A percentile compares a stretch with the other conserved stretches of the same genome.
These are phyloP conservation scores for Solanum medicagineum DNA, from an alignment of 257 asterid genomes.

Conservation along the genomic window DNA sequence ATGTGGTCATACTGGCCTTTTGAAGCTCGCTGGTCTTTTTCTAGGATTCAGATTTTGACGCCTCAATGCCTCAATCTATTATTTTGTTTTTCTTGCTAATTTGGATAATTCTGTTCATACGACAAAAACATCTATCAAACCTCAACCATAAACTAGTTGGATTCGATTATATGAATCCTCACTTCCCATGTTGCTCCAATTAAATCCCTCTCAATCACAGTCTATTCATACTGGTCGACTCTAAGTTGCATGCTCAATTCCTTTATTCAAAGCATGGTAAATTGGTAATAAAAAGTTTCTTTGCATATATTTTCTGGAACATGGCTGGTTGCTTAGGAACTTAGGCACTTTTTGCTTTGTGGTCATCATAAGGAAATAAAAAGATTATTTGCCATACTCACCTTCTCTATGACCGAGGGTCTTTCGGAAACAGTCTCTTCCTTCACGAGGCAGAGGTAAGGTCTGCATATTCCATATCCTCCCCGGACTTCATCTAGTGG, in stretches of 20 bases:
- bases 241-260: neutral
- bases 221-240: neutral
- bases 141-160: neutral
- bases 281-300: neutral
- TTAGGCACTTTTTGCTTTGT: neutral
- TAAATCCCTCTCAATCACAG: neutral
- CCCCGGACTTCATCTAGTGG: too few relatives aligned
- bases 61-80: neutral
- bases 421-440: too few relatives aligned
- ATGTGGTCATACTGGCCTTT: neutral
- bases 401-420: neutral
- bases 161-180: neutral
- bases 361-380: neutral
- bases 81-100: neutral
- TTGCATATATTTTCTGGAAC: neutral
- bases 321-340: neutral
- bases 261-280: neutral
- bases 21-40: neutral
- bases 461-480: too few relatives aligned
- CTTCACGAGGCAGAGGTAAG: too few relatives aligned
- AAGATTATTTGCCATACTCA: neutral
- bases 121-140: neutral
- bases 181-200: neutral
- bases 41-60: neutral
- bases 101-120: neutral